Evolutionary conservation across 2,329 filamentous ascomycete genomes (phyloP).

Genomic region (Triangularia setosa): DNA sequence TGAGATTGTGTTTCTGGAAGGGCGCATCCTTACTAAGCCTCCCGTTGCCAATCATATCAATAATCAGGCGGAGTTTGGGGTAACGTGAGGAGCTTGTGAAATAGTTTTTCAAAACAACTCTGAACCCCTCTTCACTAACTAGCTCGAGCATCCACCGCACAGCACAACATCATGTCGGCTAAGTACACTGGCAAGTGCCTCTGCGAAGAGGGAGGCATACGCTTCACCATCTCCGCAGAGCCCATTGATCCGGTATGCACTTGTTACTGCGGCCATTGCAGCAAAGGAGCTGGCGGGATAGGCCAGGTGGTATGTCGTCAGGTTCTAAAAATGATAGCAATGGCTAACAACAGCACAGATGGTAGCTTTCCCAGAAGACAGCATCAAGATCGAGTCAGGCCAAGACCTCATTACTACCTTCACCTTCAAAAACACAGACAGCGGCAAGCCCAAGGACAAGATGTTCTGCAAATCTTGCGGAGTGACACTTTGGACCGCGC

Average conservation of each 20-base stretch:
- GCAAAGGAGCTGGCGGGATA: not conserved
- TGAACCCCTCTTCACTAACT: not conserved
- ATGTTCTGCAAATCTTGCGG: constrained; percentile 15
- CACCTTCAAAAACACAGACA: not conserved
- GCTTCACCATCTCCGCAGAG: not conserved
- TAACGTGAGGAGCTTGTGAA: not conserved
- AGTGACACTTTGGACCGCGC: constrained; percentile 3
- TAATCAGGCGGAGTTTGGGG: not conserved
- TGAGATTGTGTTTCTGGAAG: not conserved
- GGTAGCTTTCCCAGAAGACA: not conserved
- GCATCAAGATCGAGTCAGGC: constrained; percentile 6
- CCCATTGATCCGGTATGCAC: not conserved
- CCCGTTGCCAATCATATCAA: not conserved
- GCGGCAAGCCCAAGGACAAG: constrained; percentile 12
- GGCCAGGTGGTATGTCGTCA: not conserved
- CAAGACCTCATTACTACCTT: constrained; percentile 3
- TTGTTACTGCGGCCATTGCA: not conserved
- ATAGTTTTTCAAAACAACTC: not conserved
- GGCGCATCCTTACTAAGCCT: not conserved
- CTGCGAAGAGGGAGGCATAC: not conserved
- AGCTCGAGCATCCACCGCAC: not conserved
- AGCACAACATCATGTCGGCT: not conserved
- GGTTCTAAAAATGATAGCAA: too few relatives aligned
- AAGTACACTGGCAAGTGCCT: not conserved
- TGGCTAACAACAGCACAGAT: not conserved